A percentile compares a stretch with the other conserved stretches of the same genome.
Evolutionary conservation across 805 yeast genomes (phyloP).

Genomic region (Brettanomyces naardenensis): DNA sequence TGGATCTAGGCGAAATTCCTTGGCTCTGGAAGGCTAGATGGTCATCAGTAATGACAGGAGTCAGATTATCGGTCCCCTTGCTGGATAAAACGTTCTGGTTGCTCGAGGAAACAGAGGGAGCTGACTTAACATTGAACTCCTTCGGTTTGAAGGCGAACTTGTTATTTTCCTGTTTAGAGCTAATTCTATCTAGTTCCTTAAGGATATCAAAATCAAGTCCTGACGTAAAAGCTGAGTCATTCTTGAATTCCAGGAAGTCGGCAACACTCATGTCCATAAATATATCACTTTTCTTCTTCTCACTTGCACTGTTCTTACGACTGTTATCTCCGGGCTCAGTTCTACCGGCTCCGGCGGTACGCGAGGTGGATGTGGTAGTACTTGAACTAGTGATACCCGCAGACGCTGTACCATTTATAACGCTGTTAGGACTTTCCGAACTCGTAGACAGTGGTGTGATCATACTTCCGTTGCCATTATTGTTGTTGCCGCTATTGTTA

Average conservation of each 20-base stretch:
- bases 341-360: neutral
- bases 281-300: neutral
- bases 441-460: slow-evolving; percentile 19
- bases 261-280: slow-evolving; percentile 14
- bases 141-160: slow-evolving; percentile 8
- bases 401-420: slow-evolving; percentile 1
- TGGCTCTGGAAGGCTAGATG: too few species aligned
- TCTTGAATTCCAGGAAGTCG: slow-evolving; percentile 19
- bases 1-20: neutral
- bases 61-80: neutral
- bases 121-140: slow-evolving; percentile 14
- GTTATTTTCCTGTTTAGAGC: neutral
- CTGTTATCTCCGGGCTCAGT: neutral
- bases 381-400: neutral
- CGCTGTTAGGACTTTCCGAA: slow-evolving; percentile 8
- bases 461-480: slow-evolving; percentile 8
- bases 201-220: slow-evolving; percentile 19
- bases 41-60: too few species aligned
- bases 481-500: neutral
- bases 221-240: slow-evolving; percentile 15
- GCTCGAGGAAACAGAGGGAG: slow-evolving; percentile 17
- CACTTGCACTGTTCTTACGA: neutral
- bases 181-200: slow-evolving; percentile 9
- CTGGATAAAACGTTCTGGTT: slow-evolving; percentile 12
- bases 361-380: neutral